Base-by-base conservation (phyloP, 108 stramenopile species). In the Chaetoceros muelleri region DNA sequence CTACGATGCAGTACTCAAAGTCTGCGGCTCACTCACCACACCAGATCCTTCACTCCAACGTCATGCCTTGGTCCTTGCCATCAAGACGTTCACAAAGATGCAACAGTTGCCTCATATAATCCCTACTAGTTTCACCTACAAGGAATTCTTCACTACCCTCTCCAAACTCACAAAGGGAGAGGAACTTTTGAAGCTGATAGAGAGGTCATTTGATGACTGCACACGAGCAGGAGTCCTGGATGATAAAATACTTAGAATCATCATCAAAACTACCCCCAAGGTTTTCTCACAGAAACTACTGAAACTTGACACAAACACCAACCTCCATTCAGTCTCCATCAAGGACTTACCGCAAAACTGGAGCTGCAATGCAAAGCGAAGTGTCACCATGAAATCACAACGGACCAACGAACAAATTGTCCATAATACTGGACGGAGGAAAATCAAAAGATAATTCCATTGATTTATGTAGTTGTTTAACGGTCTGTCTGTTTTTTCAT, bases 281-380 rank as follows among this genome's bases (percentile, higher is more conserved):
- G n/a, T n/a, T n/a, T n/a, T n/a, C n/a, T n/a, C n/a, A n/a, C n/a
- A n/a, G n/a, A n/a, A n/a, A n/a, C n/a, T n/a, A n/a, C n/a, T n/a
- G n/a, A n/a, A n/a, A n/a, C n/a, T n/a, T n/a, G n/a, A n/a, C n/a
- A n/a, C n/a, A n/a, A n/a, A n/a, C n/a, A n/a, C n/a, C n/a, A n/a
- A n/a, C n/a, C 5, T 40, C 13, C 34, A 40, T 40, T 10, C 8
- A 10, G 52, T 48, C 16, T 62, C 20, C 16, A 67, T 46, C 3
- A 40, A 58, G 2, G 79, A 34, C 2, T 20, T 18, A 46, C 21
- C 10, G 57, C 16, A 30, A 24, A 3, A 48, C 16, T 48, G 28
- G 3, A 54, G 40, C 56, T 30, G 78, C 5, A 40, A 40, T 40
- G 34, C 34, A 40, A 13, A 40, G 13, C 5, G 13, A 5, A 40